Conservation (phyloP, 768 basidiomycete species). For the Pilatotrama ljubarskyi region DNA sequence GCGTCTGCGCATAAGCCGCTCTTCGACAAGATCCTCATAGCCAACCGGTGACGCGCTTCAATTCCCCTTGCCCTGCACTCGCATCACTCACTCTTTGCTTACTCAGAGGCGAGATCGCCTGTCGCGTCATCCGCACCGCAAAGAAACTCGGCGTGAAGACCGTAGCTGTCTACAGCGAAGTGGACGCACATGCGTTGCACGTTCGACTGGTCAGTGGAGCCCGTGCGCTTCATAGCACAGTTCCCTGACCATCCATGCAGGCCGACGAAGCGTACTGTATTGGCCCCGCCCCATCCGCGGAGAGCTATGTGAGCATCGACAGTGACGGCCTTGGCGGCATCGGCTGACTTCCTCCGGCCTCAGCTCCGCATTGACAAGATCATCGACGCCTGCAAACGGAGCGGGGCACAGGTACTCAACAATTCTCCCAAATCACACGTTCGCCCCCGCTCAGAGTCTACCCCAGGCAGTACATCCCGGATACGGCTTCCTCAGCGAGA, state of each 20-base stretch:
- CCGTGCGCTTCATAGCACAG: neutral
- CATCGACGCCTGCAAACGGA: constrained; percentile 75
- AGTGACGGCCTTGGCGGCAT: neutral
- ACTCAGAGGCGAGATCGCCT: constrained; percentile 89
- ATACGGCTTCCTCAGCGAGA: constrained; percentile 92
- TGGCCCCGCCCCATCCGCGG: constrained; percentile 84
- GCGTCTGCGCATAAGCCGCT: constrained; percentile 44
- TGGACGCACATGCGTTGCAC: constrained; percentile 78
- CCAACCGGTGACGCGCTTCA: constrained; percentile 65
- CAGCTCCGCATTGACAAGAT: constrained; percentile 89
- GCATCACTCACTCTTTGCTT: neutral
- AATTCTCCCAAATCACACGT: neutral
- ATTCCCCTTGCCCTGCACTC: neutral
- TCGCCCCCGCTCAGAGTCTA: neutral
- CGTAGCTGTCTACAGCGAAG: constrained; percentile 91
- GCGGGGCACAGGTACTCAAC: constrained; percentile 78
- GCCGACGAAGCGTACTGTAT: constrained; percentile 67
- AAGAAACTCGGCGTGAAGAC: constrained; percentile 86
- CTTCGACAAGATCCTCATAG: constrained; percentile 90
- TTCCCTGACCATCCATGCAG: constrained; percentile 28
- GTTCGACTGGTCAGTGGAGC: constrained; percentile 62
- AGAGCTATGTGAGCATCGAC: constrained; percentile 75
- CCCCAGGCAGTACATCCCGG: constrained; percentile 89
- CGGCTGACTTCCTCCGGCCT: neutral
- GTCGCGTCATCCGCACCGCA: constrained; percentile 90